phyloP scores from a whole-genome alignment of 2,329 filamentous ascomycete genomes.

The Trichoderma endophyticum region DNA sequence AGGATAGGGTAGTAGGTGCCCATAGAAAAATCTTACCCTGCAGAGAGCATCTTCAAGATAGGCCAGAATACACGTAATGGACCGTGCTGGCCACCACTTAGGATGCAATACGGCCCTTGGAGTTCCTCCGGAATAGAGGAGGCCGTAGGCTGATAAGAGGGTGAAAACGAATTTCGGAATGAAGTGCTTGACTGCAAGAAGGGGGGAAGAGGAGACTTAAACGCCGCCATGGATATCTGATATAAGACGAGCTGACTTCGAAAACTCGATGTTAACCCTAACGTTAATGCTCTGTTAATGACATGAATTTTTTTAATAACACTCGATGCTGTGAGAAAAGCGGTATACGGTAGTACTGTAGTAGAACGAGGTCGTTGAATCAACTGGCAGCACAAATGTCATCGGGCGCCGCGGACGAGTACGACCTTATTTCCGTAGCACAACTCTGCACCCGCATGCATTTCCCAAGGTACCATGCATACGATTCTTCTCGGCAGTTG shows the following conservation, averaged over 20 bases:
- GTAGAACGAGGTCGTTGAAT: not conserved
- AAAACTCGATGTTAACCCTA: not conserved
- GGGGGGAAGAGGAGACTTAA: not conserved
- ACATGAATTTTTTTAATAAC: not conserved
- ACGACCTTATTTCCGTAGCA: conserved; percentile 4
- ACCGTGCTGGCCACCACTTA: not conserved
- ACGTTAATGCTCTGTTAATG: not conserved
- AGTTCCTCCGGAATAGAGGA: not conserved
- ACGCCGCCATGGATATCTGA: not conserved
- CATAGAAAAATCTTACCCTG: not conserved
- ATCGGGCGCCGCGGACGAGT: not conserved
- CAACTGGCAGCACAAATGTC: not conserved
- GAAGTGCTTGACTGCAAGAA: not conserved
- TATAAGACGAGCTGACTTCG: not conserved
- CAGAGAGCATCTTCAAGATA: not conserved
- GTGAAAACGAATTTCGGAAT: not conserved
- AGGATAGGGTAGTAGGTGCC: not conserved
- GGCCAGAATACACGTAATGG: not conserved
- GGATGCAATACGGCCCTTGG: not conserved
- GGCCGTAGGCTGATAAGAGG: no score
- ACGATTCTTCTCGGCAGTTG: conserved; percentile 7
- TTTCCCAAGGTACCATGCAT: not conserved
- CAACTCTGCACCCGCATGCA: not conserved
- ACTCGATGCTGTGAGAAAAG: not conserved
- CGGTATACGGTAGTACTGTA: not conserved